phyloP scores from a whole-genome alignment of 2,329 filamentous ascomycete genomes.

The Davidsoniella neocaledoniae region DNA sequence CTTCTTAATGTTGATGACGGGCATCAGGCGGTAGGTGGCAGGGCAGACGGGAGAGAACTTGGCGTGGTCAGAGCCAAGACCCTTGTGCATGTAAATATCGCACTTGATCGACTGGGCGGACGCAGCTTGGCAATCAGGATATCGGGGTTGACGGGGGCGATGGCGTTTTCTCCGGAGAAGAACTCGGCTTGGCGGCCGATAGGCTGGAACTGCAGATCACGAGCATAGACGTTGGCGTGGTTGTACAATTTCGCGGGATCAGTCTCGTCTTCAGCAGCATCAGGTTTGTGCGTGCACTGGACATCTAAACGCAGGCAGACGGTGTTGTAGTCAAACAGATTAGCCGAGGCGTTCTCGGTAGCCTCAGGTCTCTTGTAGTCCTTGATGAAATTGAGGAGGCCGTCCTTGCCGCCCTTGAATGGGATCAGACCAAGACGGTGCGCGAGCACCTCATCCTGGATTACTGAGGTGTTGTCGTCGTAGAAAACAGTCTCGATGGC shows the following conservation, averaged over 20 bases:
- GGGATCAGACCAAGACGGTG: constrained; percentile 83
- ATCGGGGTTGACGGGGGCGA: constrained; percentile 71
- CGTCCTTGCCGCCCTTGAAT: constrained; percentile 61
- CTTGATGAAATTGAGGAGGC: constrained; percentile 59
- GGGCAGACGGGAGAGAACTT: constrained; percentile 96
- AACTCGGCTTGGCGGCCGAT: constrained; percentile 54
- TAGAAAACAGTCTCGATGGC: constrained; percentile 91
- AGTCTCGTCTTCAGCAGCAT: constrained; percentile 53
- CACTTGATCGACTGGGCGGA: constrained; percentile 77
- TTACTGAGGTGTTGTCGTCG: constrained; percentile 91
- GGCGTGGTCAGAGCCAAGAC: constrained; percentile 81
- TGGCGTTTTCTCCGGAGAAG: constrained; percentile 51
- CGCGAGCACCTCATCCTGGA: constrained; percentile 92
- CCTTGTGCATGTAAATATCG: constrained; percentile 87
- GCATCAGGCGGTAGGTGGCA: constrained; percentile 79
- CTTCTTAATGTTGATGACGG: constrained; percentile 64
- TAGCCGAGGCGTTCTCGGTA: constrained; percentile 42
- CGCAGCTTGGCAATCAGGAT: constrained; percentile 90
- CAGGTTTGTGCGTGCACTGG: constrained; percentile 62
- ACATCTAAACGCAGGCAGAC: constrained; percentile 61
- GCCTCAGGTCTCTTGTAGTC: constrained; percentile 59
- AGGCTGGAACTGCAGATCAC: constrained; percentile 59
- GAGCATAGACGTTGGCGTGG: constrained; percentile 69
- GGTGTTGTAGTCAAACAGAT: constrained; percentile 69
- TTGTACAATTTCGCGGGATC: constrained; percentile 76